These are phyloP conservation scores for Neospora caninum DNA, from an alignment of 169 alveolate genomes.

Conservation along the genomic window DNA sequence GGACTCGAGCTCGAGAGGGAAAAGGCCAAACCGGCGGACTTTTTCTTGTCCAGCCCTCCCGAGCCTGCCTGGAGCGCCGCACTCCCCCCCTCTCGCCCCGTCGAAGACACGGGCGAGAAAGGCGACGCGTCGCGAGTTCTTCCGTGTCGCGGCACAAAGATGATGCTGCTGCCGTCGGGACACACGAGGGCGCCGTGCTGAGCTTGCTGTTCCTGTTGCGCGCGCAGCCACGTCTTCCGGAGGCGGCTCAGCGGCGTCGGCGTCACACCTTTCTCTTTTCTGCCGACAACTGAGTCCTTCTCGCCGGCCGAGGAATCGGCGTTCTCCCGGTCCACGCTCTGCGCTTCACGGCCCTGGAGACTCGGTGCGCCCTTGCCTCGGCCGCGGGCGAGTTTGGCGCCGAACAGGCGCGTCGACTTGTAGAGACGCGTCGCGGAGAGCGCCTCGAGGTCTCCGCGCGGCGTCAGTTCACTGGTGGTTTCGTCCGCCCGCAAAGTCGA, in stretches of 20 bases:
- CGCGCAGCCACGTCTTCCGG: slow-evolving; percentile 37
- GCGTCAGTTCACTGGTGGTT: no score
- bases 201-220: slow-evolving; percentile 54
- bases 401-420: background rate
- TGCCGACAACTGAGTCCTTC: background rate
- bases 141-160: slow-evolving; percentile 24
- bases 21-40: background rate
- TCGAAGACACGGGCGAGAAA: no score
- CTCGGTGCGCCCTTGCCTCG: background rate
- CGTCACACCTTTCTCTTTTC: background rate
- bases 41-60: background rate
- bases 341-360: no score
- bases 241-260: background rate
- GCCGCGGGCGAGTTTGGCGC: background rate
- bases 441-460: no score
- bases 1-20: background rate
- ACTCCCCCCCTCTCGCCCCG: no score
- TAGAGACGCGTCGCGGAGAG: no score
- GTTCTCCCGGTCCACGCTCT: background rate
- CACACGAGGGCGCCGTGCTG: slow-evolving; percentile 36
- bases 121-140: no score
- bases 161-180: slow-evolving; percentile 48
- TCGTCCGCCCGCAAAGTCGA: no score
- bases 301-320: background rate
- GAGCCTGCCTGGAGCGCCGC: background rate